A percentile compares a stretch with the other conserved stretches of the same genome.
Conservation (phyloP, 2,329 filamentous ascomycete genomes). For the Alternaria arbusti region DNA sequence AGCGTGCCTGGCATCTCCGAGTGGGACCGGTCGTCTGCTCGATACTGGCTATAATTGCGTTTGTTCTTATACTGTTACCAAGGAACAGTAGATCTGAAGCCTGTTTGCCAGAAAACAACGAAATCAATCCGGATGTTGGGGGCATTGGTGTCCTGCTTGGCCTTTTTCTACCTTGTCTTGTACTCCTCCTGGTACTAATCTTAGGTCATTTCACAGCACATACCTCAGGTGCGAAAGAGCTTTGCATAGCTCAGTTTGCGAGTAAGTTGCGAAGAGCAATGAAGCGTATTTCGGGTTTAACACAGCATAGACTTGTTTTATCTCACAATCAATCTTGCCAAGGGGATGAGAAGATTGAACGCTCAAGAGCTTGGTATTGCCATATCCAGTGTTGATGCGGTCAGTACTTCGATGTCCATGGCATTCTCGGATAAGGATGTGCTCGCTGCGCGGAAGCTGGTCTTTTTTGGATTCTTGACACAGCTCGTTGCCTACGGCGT, state of each 20-base stretch:
- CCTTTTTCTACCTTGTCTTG: not conserved
- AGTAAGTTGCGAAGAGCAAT: not conserved
- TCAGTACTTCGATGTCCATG: not conserved
- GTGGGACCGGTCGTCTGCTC: not conserved
- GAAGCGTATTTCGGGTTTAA: not conserved
- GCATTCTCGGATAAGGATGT: not conserved
- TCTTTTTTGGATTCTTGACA: rapidly evolving
- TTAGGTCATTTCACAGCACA: not conserved
- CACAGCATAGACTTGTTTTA: not conserved
- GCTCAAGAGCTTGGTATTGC: not conserved
- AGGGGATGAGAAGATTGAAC: rapidly evolving
- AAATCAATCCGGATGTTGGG: not conserved
- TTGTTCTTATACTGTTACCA: rapidly evolving
- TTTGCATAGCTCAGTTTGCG: not conserved
- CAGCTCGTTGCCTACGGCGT: rapidly evolving
- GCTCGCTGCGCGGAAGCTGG: not conserved
- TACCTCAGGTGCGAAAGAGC: not conserved
- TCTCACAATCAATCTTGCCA: not conserved
- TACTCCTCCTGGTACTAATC: not conserved
- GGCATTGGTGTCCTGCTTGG: not conserved
- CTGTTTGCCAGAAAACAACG: not conserved
- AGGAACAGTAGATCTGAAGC: not conserved
- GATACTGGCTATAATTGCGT: not conserved
- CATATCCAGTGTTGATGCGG: not conserved
- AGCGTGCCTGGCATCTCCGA: not conserved